These are phyloP conservation scores for Zizania latifolia DNA, from an alignment of 176 grass and related monocot genomes.

Conservation along the genomic window DNA sequence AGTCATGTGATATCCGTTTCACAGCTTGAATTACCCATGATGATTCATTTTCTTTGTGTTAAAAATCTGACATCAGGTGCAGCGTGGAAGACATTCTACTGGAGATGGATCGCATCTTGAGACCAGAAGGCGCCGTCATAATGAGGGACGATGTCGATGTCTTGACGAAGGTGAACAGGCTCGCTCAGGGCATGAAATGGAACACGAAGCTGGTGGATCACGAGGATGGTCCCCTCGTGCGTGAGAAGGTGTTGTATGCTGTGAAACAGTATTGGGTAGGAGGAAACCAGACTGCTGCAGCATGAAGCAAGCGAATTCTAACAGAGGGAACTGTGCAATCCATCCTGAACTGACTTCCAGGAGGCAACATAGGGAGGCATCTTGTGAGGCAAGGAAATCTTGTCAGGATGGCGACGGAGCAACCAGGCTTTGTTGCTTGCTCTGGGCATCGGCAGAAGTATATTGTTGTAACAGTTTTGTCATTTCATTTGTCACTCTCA, in stretches of 20 bases:
- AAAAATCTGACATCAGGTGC: conserved; percentile 43
- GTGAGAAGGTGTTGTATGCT: conserved; percentile 66
- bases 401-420: background rate
- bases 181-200: conserved; percentile 76
- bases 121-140: conserved; percentile 73
- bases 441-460: conserved; percentile 8
- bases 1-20: background rate
- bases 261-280: conserved; percentile 82
- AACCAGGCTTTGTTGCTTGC: conserved; percentile 9
- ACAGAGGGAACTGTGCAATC: conserved; percentile 14
- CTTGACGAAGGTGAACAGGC: conserved; percentile 55
- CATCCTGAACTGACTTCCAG: conserved; percentile 9
- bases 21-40: background rate
- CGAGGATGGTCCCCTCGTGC: conserved; percentile 51
- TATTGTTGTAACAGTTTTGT: conserved; percentile 36
- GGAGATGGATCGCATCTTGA: conserved; percentile 84
- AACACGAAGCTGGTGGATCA: conserved; percentile 69
- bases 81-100: conserved; percentile 71
- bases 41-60: conserved; percentile 1
- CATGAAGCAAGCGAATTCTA: conserved; percentile 27
- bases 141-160: conserved; percentile 56
- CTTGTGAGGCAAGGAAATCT: background rate
- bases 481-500: background rate
- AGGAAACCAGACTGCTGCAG: conserved; percentile 54
- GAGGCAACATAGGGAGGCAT: background rate